Conservation (phyloP, 129 eudicot genomes). For the Mikania micrantha region DNA sequence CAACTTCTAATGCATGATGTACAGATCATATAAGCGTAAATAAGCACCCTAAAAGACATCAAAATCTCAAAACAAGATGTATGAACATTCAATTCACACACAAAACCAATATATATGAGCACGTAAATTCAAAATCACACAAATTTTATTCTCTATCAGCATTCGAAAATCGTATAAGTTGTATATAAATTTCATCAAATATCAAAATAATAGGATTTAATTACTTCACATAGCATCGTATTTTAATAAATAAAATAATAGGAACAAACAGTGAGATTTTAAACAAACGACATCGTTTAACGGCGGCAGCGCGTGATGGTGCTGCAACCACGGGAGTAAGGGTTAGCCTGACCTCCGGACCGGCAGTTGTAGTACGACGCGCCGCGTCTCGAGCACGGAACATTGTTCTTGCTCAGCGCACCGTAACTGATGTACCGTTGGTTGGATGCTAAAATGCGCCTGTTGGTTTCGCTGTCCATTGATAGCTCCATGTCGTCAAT, state of each 20-base stretch:
- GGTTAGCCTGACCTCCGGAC: slow-evolving; percentile 60
- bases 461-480: slow-evolving; percentile 47
- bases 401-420: slow-evolving; percentile 49
- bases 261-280: neutral
- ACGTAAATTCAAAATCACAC: slow-evolving; percentile 17
- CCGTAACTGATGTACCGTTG: slow-evolving; percentile 56
- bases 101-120: slow-evolving; percentile 10
- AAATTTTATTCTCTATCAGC: slow-evolving; percentile 1
- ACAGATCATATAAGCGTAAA: neutral
- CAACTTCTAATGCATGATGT: neutral
- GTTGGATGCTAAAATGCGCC: slow-evolving; percentile 47
- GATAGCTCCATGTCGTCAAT: slow-evolving; percentile 30
- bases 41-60: neutral
- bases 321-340: slow-evolving; percentile 59
- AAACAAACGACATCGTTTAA: slow-evolving; percentile 12
- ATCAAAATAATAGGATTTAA: slow-evolving; percentile 15
- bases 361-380: slow-evolving; percentile 77
- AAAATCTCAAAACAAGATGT: neutral
- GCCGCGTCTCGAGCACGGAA: slow-evolving; percentile 61
- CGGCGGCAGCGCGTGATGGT: slow-evolving; percentile 61
- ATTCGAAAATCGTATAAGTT: slow-evolving; percentile 7
- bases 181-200: slow-evolving; percentile 15
- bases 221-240: slow-evolving; percentile 15
- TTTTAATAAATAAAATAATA: slow-evolving; percentile 15
- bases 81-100: neutral